phyloP scores from a whole-genome alignment of 306 rosid species.

The Fagus crenata region DNA sequence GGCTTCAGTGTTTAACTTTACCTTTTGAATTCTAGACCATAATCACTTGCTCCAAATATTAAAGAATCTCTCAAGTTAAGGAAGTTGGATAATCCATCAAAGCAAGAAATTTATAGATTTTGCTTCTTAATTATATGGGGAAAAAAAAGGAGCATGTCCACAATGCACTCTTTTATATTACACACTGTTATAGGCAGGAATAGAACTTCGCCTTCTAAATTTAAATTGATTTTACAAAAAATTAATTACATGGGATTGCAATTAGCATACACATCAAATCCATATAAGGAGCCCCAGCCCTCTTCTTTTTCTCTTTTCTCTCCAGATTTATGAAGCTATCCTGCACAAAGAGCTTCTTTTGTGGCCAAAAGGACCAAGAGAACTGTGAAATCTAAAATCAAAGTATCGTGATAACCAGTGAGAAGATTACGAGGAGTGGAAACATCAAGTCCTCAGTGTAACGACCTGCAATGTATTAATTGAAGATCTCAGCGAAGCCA shows the following conservation, averaged over 20 bases:
- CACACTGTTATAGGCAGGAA: neutral
- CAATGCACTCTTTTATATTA: neutral
- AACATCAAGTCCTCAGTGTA: constrained; percentile 32
- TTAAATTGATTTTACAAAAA: neutral
- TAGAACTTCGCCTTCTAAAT: neutral
- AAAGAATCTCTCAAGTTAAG: too few relatives aligned
- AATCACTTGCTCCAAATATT: too few relatives aligned
- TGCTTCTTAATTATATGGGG: neutral
- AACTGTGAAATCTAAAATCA: constrained; percentile 15
- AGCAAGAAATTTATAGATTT: neutral
- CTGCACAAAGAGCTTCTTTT: neutral
- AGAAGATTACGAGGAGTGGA: constrained; percentile 30
- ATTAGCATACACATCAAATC: neutral
- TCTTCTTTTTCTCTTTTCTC: neutral
- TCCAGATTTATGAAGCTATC: neutral
- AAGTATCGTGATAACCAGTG: constrained; percentile 16
- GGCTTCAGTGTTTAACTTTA: too few relatives aligned
- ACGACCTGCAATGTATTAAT: constrained; percentile 11
- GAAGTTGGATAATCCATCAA: too few relatives aligned
- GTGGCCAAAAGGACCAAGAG: constrained; percentile 16
- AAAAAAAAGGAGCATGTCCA: neutral
- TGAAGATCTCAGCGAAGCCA: neutral
- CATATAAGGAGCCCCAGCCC: too few relatives aligned
- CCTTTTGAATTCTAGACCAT: too few relatives aligned
- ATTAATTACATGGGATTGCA: neutral